Evolutionary conservation across 169 alveolate species (phyloP), one percentile per base, ranked within the genome.

Genomic region (Plasmodium knowlesi): DNA sequence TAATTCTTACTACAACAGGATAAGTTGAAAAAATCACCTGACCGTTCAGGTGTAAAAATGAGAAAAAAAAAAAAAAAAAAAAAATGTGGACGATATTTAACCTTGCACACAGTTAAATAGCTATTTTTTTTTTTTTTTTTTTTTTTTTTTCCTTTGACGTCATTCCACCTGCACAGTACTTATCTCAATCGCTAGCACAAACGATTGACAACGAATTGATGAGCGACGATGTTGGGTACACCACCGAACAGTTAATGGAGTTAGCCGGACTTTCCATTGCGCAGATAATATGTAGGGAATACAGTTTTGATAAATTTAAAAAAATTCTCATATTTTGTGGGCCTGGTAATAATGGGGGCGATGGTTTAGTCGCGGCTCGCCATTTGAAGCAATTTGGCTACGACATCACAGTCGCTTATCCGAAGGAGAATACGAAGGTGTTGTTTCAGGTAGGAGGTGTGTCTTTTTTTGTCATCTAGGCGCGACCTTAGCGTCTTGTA

Each of bases 341-440:
- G 1, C 99, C 99, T 10, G 99, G 99, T 16, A 96, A 98, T 93
- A 98, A 98, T 95, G 98, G 98, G n/a, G 98, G 98, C 3, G 98
- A 97, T 84, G 98, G 98, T 1, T 92, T 98, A 70, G 98, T 97
- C 2, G 97, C 97, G 70, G 97, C 98, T n/a, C 96, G 98, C 67
- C 98, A 97, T 86, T 92, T 97, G 39, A 94, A 95, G 46, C 94
- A 95, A 74, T 97, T 97, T 84, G 98, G 98, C 14, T 94, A 93
- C 43, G 84, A 92, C 10, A 91, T 96, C 25, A 94, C 90, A 28
- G 90, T 97, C 34, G 90, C 94, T 67, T 97, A 97, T 84, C 98
- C 98, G 1, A 96, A 97, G 92, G 95, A 81, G 84, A 97, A 97
- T 32, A 84, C 78, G 50, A 97, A 95, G 79, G 84, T 86, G 19